These are phyloP conservation scores for Papiliotrema flavescens DNA, from an alignment of 1,284 basidiomycete species.

Conservation along the genomic window DNA sequence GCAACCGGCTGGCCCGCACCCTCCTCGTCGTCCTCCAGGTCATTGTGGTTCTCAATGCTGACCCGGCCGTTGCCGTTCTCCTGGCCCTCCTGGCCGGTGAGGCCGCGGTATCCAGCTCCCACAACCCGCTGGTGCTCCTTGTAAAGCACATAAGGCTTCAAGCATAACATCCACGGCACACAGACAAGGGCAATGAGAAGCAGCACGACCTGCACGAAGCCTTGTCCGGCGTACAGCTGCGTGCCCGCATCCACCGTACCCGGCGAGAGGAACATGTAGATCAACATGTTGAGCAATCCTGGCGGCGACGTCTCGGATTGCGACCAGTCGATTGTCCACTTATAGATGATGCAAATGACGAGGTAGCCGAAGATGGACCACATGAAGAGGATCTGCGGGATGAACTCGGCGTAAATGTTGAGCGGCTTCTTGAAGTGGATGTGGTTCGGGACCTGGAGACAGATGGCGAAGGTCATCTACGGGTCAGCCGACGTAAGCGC, in stretches of 20 bases:
- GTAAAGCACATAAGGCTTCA: conserved; percentile 91
- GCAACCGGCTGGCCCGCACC: conserved; percentile 70
- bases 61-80: conserved; percentile 48
- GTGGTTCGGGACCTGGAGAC: conserved; percentile 92
- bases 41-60: conserved; percentile 30
- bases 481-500: not conserved
- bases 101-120: conserved; percentile 72
- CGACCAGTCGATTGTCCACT: conserved; percentile 93
- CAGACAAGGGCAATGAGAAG: conserved; percentile 79
- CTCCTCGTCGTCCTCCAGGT: conserved; percentile 77
- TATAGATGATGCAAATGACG: conserved; percentile 91
- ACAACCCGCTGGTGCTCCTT: conserved; percentile 84
- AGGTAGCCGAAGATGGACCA: conserved; percentile 98
- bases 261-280: conserved; percentile 87
- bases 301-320: conserved; percentile 69
- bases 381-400: conserved; percentile 96
- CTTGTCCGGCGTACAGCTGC: conserved; percentile 83
- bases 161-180: conserved; percentile 90
- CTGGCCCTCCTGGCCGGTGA: conserved; percentile 58
- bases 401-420: conserved; percentile 89
- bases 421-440: conserved; percentile 80
- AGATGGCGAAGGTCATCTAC: conserved; percentile 97
- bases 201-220: conserved; percentile 75
- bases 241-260: conserved; percentile 67
- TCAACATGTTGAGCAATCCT: conserved; percentile 91